phyloP scores from a whole-genome alignment of 306 rosid genomes.

The Rosa multiflora region DNA sequence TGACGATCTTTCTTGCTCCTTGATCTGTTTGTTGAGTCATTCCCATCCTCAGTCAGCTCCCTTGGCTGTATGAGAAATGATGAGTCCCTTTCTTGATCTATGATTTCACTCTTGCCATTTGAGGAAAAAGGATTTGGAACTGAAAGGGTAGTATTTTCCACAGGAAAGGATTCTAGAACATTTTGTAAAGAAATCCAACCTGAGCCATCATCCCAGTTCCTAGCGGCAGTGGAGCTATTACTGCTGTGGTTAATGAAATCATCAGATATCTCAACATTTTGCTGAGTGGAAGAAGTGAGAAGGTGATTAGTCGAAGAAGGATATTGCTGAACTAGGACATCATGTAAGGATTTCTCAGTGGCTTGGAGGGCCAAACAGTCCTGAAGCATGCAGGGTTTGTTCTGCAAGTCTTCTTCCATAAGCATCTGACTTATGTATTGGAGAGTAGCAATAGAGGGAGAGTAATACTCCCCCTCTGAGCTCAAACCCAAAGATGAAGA shows the following conservation, averaged over 20 bases:
- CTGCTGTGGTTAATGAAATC: not conserved
- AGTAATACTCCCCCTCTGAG: slow-evolving; percentile 32
- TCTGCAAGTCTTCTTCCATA: slow-evolving; percentile 73
- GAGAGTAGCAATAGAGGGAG: slow-evolving; percentile 45
- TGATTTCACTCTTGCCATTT: not conserved
- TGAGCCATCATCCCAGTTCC: not conserved
- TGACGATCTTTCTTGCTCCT: slow-evolving; percentile 23
- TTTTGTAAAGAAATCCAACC: not conserved
- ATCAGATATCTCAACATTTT: not conserved
- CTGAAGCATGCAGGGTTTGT: slow-evolving; percentile 73
- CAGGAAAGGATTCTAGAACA: not conserved
- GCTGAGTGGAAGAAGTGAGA: slow-evolving; percentile 16
- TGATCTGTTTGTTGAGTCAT: slow-evolving; percentile 1
- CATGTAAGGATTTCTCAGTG: slow-evolving; percentile 80
- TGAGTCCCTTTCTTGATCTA: not conserved
- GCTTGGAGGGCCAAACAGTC: slow-evolving; percentile 73
- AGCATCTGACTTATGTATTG: slow-evolving; percentile 71
- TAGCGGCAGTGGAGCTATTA: not conserved
- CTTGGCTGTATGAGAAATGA: not conserved
- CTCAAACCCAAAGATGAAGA: slow-evolving; percentile 21
- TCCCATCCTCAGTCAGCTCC: slow-evolving; percentile 1
- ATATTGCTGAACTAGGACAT: slow-evolving; percentile 46
- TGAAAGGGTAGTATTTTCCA: not conserved
- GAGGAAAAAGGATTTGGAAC: slow-evolving; percentile 27
- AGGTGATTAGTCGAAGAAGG: slow-evolving; percentile 29